phyloP scores from a whole-genome alignment of 2,329 filamentous ascomycete species.

The Alternaria tenuissima region DNA sequence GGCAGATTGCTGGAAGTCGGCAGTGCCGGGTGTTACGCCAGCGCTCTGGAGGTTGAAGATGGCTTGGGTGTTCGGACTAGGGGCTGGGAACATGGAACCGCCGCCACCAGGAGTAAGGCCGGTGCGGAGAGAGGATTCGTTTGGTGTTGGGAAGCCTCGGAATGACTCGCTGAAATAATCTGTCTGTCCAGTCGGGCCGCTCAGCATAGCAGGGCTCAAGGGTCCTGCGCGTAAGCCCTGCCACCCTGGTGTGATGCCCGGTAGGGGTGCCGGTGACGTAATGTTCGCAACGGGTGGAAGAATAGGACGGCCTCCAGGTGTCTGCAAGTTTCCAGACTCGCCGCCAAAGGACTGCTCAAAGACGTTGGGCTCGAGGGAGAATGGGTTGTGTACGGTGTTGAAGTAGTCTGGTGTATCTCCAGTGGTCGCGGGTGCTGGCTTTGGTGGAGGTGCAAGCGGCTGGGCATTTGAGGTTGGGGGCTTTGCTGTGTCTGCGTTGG shows the following conservation, averaged over 20 bases:
- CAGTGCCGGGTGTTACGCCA: slow-evolving; percentile 84
- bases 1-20: slow-evolving; percentile 95
- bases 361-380: slow-evolving; percentile 89
- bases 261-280: slow-evolving; percentile 84
- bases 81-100: slow-evolving; percentile 95
- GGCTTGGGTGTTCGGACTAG: slow-evolving; percentile 85
- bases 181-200: slow-evolving; percentile 73
- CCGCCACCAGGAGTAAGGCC: slow-evolving; percentile 93
- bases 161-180: slow-evolving; percentile 92
- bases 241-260: slow-evolving; percentile 81
- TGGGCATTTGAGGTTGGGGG: slow-evolving; percentile 53
- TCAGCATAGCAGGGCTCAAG: slow-evolving; percentile 95
- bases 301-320: slow-evolving; percentile 75
- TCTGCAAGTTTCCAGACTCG: slow-evolving; percentile 64
- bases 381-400: slow-evolving; percentile 58
- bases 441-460: slow-evolving; percentile 62
- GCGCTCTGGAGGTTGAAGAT: slow-evolving; percentile 82
- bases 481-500: slow-evolving; percentile 36
- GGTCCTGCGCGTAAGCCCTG: slow-evolving; percentile 90
- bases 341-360: slow-evolving; percentile 91
- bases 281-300: slow-evolving; percentile 89
- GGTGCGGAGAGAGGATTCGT: slow-evolving; percentile 92
- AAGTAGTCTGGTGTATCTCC: slow-evolving; percentile 61
- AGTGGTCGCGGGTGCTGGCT: slow-evolving; percentile 53
- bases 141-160: slow-evolving; percentile 89